Conservation (phyloP, 202 grass and related monocot genomes). For the Hordeum pubiflorum region DNA sequence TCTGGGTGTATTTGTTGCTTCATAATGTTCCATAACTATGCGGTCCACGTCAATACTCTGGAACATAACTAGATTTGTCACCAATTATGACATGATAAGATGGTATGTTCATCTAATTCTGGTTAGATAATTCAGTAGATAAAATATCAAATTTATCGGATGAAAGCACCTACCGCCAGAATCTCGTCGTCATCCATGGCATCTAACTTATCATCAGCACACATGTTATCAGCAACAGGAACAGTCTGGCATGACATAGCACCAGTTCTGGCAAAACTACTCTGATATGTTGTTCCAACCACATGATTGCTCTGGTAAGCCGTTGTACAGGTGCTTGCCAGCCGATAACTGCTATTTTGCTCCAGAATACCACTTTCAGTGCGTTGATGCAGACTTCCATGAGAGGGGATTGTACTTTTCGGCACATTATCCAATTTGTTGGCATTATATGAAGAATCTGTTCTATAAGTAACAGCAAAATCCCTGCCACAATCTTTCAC, state of each 20-base stretch:
- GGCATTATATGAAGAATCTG: conserved; percentile 26
- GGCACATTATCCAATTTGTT: conserved; percentile 24
- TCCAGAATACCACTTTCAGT: conserved; percentile 10
- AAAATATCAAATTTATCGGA: neutral
- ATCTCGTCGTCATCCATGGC: conserved; percentile 71
- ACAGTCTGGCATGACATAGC: conserved; percentile 7
- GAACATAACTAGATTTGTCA: conserved; percentile 4
- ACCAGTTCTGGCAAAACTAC: conserved; percentile 16
- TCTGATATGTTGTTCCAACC: conserved; percentile 15
- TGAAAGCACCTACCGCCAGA: conserved; percentile 47
- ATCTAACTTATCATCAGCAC: conserved; percentile 43
- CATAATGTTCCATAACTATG: conserved; percentile 92
- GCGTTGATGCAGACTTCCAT: conserved; percentile 31
- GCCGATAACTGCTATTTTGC: conserved; percentile 11
- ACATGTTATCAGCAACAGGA: conserved; percentile 22
- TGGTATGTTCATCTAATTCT: conserved; percentile 9
- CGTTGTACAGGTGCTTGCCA: conserved; percentile 6
- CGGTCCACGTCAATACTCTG: conserved; percentile 87
- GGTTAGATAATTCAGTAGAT: neutral
- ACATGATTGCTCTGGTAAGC: conserved; percentile 15
- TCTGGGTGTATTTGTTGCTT: conserved; percentile 56
- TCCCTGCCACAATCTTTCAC: conserved; percentile 21
- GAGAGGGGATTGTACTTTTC: conserved; percentile 18
- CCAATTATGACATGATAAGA: neutral
- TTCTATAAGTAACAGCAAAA: conserved; percentile 15